Percentiles rank a stretch among this genome's conserved stretches.
Conservation (phyloP, 1,284 basidiomycete genomes). For the Blastosporella zonata region DNA sequence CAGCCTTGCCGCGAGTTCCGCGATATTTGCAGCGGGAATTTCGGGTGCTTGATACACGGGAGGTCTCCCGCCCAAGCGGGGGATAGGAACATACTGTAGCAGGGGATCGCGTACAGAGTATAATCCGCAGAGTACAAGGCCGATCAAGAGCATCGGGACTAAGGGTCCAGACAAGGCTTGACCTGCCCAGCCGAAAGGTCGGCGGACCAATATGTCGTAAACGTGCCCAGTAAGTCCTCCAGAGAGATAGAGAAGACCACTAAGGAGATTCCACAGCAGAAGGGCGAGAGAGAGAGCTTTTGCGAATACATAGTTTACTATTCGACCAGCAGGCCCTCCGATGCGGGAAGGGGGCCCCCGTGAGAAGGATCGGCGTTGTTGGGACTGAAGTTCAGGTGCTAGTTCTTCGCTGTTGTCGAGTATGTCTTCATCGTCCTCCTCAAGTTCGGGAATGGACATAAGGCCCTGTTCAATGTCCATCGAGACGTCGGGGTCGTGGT, state of each 20-base stretch:
- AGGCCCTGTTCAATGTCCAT: conserved; percentile 49
- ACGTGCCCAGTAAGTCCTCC: conserved; percentile 43
- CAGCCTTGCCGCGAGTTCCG: conserved; percentile 69
- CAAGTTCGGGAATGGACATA: conserved; percentile 57
- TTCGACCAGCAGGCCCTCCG: conserved; percentile 34
- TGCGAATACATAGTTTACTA: conserved; percentile 28
- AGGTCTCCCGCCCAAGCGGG: conserved; percentile 13
- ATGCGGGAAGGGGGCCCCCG: conserved; percentile 27
- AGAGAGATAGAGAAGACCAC: conserved; percentile 36
- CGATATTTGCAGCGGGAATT: conserved; percentile 61
- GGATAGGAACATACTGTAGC: conserved; percentile 17
- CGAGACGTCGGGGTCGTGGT: conserved; percentile 35
- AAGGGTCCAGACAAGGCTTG: conserved; percentile 22
- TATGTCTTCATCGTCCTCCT: conserved; percentile 43
- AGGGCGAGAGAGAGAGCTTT: conserved; percentile 23
- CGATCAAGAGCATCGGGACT: conserved; percentile 40
- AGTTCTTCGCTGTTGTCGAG: conserved; percentile 10
- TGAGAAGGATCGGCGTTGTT: conserved; percentile 23
- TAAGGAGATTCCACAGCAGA: conserved; percentile 28
- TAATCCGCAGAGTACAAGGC: conserved; percentile 37
- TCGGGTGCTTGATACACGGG: conserved; percentile 46
- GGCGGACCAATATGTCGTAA: conserved; percentile 41
- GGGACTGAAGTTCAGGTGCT: conserved; percentile 15
- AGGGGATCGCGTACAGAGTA: conserved; percentile 37
- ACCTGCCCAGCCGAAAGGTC: conserved; percentile 41